Base-by-base conservation (phyloP, 176 grass and related monocot genomes). In the Avena atlantica region DNA sequence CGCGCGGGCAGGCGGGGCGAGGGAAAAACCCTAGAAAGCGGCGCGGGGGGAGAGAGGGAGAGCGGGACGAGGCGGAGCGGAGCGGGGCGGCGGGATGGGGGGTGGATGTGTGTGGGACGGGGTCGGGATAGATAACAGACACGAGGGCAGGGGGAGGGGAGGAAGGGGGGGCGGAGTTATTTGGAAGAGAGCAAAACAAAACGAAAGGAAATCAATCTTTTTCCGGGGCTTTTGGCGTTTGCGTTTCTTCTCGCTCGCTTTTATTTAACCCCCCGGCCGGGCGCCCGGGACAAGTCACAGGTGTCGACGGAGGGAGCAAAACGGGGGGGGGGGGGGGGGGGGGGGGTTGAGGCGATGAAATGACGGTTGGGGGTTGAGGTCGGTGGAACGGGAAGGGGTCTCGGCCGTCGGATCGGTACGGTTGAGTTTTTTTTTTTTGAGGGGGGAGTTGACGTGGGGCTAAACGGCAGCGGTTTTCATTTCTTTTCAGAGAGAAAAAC, bases 11-110 rank as follows among this genome's bases (percentile, higher is more conserved):
- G 5, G 71, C 36, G 78, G 34, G n/a, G 21, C 25, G 45, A 27
- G 27, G 74, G 76, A 47, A 85, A 89, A 92, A 89, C 86, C 90
- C 90, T 89, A 86, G 70, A 66, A 86, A 86, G 83, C 82, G 86
- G 78, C 52, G 80, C 60, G 65, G 74, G 20, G 85, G 34, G 55
- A 37, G 55, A 21, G 70, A 10, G 45, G 9, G 55, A 21, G 69
- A 49, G 55, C 17, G 70, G 45, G 45, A 48, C 13, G 85, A 19
- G 45, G 17, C 29, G 64, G 14, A 8, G 84, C 49, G 74, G 49
- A 29, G 74, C 67, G 57, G 45, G 23, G 12, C 58, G 34, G 34
- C 25, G 72, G 58, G 85, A 50, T 15, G 59, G 59, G 59, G 59
- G 66, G 16, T 19, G 74, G 55, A 36, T 61, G 45, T 52, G 72